Percentiles rank a stretch among this genome's conserved stretches.
These are phyloP conservation scores for Yamadazyma phyllophila DNA, from an alignment of 805 yeast species.

Conservation along the genomic window DNA sequence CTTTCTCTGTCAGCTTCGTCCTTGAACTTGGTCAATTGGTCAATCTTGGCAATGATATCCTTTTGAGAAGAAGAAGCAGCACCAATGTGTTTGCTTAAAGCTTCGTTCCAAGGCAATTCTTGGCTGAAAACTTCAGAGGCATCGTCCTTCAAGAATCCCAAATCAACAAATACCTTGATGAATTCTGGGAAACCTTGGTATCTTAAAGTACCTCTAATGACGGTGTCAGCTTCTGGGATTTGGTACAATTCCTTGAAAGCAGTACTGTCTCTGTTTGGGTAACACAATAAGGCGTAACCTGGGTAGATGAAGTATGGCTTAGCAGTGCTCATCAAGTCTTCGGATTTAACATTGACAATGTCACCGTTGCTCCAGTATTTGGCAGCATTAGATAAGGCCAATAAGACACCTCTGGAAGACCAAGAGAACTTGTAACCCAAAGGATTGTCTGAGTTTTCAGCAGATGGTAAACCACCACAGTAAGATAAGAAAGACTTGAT, in stretches of 20 bases:
- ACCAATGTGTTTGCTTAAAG: slow-evolving; percentile 71
- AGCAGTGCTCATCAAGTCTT: slow-evolving; percentile 92
- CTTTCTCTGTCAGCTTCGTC: slow-evolving; percentile 79
- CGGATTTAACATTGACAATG: slow-evolving; percentile 74
- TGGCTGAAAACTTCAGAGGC: slow-evolving; percentile 56
- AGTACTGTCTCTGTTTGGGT: slow-evolving; percentile 98
- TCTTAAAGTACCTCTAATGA: slow-evolving; percentile 95
- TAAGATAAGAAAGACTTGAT: slow-evolving; percentile 90
- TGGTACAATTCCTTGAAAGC: slow-evolving; percentile 85
- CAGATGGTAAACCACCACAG: slow-evolving; percentile 99
- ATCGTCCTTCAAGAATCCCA: slow-evolving; percentile 86
- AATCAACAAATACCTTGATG: slow-evolving; percentile 89
- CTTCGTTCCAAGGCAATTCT: slow-evolving; percentile 81
- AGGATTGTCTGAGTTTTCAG: slow-evolving; percentile 96
- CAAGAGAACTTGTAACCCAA: slow-evolving; percentile 98
- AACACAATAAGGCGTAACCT: slow-evolving; percentile 90
- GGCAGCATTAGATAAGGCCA: slow-evolving; percentile 94
- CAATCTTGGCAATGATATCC: slow-evolving; percentile 75
- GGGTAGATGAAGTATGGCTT: slow-evolving; percentile 95
- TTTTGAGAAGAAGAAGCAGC: slow-evolving; percentile 66
- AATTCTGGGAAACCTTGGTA: slow-evolving; percentile 99
- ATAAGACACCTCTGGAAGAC: slow-evolving; percentile 97
- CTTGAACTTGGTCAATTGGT: slow-evolving; percentile 76
- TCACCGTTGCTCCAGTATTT: slow-evolving; percentile 85
- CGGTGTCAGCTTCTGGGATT: slow-evolving; percentile 97